These are phyloP conservation scores for Saccharata proteae DNA, from an alignment of 2,329 filamentous ascomycete species.

Conservation along the genomic window DNA sequence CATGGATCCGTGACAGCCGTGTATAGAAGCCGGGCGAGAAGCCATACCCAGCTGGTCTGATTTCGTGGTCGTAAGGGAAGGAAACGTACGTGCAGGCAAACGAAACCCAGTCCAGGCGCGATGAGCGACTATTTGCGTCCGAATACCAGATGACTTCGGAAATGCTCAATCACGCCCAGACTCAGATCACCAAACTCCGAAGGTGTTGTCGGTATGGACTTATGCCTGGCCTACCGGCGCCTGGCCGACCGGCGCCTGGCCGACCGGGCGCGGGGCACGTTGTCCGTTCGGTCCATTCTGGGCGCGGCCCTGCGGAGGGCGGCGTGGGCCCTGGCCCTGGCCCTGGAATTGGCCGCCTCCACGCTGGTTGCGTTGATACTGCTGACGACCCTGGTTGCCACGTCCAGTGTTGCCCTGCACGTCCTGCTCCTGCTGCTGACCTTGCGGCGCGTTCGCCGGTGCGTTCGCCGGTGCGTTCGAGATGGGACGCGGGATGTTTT, in stretches of 20 bases:
- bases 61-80: slow-evolving; percentile 8
- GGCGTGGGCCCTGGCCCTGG: slow-evolving; percentile 15
- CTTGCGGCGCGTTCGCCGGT: slow-evolving; percentile 7
- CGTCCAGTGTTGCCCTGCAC: slow-evolving; percentile 11
- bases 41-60: slow-evolving; percentile 6
- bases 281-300: slow-evolving; percentile 24
- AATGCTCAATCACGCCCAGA: slow-evolving; percentile 3
- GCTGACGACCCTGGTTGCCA: slow-evolving; percentile 13
- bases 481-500: slow-evolving; percentile 80
- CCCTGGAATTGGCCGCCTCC: slow-evolving; percentile 22
- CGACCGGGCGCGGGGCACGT: slow-evolving; percentile 21
- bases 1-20: slow-evolving; percentile 8
- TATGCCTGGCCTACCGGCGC: slow-evolving; percentile 22
- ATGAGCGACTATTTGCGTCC: not conserved
- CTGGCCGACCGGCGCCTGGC: slow-evolving; percentile 17
- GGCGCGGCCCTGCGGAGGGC: slow-evolving; percentile 17
- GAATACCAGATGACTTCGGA: not conserved
- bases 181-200: slow-evolving; percentile 9
- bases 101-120: slow-evolving; percentile 2
- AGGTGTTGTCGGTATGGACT: slow-evolving; percentile 1
- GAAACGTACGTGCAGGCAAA: slow-evolving; percentile 4
- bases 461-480: slow-evolving; percentile 37
- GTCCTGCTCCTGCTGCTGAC: slow-evolving; percentile 11
- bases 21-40: slow-evolving; percentile 6
- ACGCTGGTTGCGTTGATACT: slow-evolving; percentile 13